Base-by-base conservation (phyloP, 179 eudicot genomes). In the Heliamphora pulchella region DNA sequence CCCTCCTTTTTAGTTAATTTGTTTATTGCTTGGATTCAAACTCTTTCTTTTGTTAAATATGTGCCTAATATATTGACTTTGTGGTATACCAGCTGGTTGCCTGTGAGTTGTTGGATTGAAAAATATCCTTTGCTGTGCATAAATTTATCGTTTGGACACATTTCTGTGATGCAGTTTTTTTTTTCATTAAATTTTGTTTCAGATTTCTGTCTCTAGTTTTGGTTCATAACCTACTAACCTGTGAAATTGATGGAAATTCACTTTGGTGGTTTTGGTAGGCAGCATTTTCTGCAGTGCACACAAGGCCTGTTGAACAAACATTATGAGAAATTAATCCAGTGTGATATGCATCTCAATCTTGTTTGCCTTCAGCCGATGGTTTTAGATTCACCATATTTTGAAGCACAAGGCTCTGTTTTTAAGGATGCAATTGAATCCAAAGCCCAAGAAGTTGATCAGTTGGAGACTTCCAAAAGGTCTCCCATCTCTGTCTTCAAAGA, bases 261-360 rank as follows among this genome's bases (percentile, higher is more conserved):
- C 71, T 7, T 47, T 20, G 46, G 5, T 58, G 55, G 53, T 78
- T 80, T 79, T 79, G 78, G 79, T 78, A 95, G 98, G 93, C 86
- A 83, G 78, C 98, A 95, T 83, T 87, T 84, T 87, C 87, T 95
- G 79, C 90, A 89, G 80, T 92, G 91, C 83, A 84, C 94, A 14
- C 90, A 83, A 72, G 98, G 97, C 13, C 85, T 90, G 67, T 74
- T 95, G 69, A 89, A 88, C 82, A 94, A 91, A 84, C 98, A 95
- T 75, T 92, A 91, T 83, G 97, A 95, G 81, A 95, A 91, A 86
- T 90, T 93, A 63, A 88, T 94, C 74, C 97, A 92, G 80, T 90
- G 93, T 84, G 98, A 94, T 86, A 84, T 77, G 65, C 97, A 90
- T 71, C 97, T 95, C 81, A 85, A 85, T 78, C 86, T 82, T 72